Conservation (phyloP, 768 basidiomycete genomes). For the Favolaschia claudopus region DNA sequence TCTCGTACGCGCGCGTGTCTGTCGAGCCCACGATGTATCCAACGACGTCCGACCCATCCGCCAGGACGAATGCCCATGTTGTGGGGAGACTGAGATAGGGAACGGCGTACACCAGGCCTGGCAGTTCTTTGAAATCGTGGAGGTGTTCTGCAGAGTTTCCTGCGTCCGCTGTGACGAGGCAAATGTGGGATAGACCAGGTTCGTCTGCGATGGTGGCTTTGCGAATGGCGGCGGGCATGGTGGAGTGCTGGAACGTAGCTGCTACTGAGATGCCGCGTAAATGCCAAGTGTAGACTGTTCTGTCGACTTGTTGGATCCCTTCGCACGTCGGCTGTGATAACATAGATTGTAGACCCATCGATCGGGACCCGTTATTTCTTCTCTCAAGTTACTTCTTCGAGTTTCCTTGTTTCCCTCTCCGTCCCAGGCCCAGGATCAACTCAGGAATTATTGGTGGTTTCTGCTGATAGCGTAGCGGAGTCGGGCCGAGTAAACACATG, state of each 20-base stretch:
- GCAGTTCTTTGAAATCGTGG: constrained; percentile 70
- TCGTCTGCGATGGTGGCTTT: constrained; percentile 61
- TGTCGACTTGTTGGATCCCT: no score
- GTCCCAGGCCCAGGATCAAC: no score
- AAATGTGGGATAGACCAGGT: constrained; percentile 69
- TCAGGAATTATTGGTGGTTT: no score
- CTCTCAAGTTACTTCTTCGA: no score
- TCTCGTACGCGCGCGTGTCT: constrained; percentile 73
- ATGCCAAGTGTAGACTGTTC: no score
- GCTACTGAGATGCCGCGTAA: no score
- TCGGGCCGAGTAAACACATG: no score
- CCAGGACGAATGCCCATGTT: constrained; percentile 80
- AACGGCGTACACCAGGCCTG: constrained; percentile 75
- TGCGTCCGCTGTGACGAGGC: constrained; percentile 76
- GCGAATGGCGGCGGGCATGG: constrained; percentile 61
- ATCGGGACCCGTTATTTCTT: no score
- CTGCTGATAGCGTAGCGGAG: no score
- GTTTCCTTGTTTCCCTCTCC: no score
- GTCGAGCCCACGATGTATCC: constrained; percentile 76
- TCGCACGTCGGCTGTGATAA: no score
- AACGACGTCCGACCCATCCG: constrained; percentile 61
- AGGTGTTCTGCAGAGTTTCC: constrained; percentile 69
- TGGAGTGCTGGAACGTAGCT: neutral
- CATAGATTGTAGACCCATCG: no score
- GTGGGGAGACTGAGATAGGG: constrained; percentile 76